phyloP scores from a whole-genome alignment of 2,329 filamentous ascomycete genomes.

The Ceratocystis diversiconidia region DNA sequence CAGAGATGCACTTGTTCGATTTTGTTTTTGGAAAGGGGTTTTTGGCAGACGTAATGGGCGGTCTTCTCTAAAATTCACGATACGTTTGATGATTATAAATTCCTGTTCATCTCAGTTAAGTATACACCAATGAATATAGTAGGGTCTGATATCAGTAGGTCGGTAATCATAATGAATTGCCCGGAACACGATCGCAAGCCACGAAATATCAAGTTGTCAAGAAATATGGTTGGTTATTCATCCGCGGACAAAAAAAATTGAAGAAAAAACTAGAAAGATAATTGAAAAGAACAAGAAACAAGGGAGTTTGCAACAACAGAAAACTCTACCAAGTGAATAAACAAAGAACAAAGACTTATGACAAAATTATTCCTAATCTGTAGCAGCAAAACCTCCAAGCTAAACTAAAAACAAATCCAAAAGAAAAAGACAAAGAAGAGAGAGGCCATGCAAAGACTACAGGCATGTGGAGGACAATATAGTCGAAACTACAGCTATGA shows the following conservation, averaged over 20 bases:
- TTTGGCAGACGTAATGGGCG: background rate
- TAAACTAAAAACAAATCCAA: background rate
- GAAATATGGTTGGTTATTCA: no score
- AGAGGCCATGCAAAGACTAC: background rate
- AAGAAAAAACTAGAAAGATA: background rate
- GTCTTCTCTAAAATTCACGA: background rate
- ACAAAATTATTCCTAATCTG: background rate
- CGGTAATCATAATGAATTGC: no score
- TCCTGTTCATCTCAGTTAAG: background rate
- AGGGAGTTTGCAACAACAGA: background rate
- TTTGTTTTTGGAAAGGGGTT: background rate
- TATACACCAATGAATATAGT: background rate
- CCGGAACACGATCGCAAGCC: background rate
- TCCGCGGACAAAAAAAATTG: background rate
- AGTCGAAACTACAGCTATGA: background rate
- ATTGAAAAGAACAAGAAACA: background rate
- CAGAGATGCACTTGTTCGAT: background rate
- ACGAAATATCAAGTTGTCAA: background rate
- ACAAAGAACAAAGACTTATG: background rate
- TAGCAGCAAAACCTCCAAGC: background rate
- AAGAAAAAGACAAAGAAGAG: background rate
- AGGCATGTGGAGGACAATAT: background rate
- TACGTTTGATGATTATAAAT: background rate
- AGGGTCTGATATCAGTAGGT: background rate
- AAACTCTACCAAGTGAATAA: background rate